Base-by-base conservation (phyloP, 257 asterid genomes). In the Solanum stenotomum region DNA sequence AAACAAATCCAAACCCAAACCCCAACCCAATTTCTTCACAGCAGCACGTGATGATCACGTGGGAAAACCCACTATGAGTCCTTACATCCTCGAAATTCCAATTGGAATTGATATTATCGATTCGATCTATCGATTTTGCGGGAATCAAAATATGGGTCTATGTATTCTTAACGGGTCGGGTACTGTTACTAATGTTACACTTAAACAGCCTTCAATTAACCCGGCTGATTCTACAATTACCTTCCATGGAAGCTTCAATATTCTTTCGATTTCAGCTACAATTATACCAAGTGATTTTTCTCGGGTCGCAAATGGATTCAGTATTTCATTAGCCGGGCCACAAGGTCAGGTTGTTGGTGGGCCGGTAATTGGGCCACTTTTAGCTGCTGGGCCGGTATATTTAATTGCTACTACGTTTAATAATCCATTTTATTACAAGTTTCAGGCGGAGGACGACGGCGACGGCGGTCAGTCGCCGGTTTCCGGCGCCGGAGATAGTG, bases 341-440 rank as follows among this genome's bases (percentile, higher is more conserved):
- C 98, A 94, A 83, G 98, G 98, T n/a, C 98, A 93, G 85, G 94
- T 96, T 16, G 94, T 95, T 4, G 98, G 98, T 10, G 98, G 98
- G 0, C 71, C 89, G 6, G 98, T 96, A 5, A 94, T 92, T 42
- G 98, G 98, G 5, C 95, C 96, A 1, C 75, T 96, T 84, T 70
- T 90, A 12, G 83, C 98, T 2, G 96, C 94, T 7, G 95, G 94
- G 20, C 92, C 98, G 8, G 89, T 95, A 0, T 93, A 89, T 61
- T 90, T 96, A n/a, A 91, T 96, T 35, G 95, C 98, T n/a, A 94
- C 96, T 14, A 91, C 93, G 52, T 95, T 95, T 78, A 93, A 89
- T 81, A 91, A 85, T 89, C 98, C 98, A 6, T 65, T 90, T 1
- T 95, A 91, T 27, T 91, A 93, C 87, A 88, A 93, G 87, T 89